A percentile compares a stretch with the other conserved stretches of the same genome.
Evolutionary conservation across 2,329 filamentous ascomycete species (phyloP).

Genomic region (Colletotrichum cordylinicola): DNA sequence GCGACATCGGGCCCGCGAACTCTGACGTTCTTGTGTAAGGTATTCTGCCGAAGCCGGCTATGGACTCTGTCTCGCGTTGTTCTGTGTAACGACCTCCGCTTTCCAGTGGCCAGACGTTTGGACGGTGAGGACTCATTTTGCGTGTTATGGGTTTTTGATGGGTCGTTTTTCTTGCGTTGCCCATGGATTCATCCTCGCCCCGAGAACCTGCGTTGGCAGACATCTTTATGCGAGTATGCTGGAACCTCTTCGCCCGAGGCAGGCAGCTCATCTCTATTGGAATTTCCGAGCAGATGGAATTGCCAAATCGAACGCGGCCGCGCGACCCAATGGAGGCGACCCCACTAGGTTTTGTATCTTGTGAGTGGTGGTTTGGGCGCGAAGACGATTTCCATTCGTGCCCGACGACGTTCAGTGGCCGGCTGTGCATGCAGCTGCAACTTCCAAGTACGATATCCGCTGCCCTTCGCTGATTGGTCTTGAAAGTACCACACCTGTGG

Average conservation of each 20-base stretch:
- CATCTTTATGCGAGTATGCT: slow-evolving; percentile 2
- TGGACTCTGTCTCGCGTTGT: neutral
- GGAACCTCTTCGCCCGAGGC: neutral
- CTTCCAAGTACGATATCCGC: neutral
- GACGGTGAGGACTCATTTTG: neutral
- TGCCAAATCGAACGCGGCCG: neutral
- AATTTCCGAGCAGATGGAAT: neutral
- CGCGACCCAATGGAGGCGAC: neutral
- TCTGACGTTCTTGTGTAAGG: neutral
- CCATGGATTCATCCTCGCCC: neutral
- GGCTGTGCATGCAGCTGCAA: neutral
- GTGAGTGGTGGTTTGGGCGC: neutral
- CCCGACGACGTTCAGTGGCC: neutral
- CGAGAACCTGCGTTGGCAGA: neutral
- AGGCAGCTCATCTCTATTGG: neutral
- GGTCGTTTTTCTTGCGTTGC: neutral
- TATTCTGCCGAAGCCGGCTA: neutral
- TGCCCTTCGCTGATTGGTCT: neutral
- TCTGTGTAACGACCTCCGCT: neutral
- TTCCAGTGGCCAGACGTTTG: neutral
- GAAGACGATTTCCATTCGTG: neutral
- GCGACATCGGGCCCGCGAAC: neutral
- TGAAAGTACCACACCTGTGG: neutral
- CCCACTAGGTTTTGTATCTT: neutral
- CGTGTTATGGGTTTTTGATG: neutral